These are phyloP conservation scores for Globisporangium lucens DNA, from an alignment of 352 stramenopile genomes.

Conservation along the genomic window DNA sequence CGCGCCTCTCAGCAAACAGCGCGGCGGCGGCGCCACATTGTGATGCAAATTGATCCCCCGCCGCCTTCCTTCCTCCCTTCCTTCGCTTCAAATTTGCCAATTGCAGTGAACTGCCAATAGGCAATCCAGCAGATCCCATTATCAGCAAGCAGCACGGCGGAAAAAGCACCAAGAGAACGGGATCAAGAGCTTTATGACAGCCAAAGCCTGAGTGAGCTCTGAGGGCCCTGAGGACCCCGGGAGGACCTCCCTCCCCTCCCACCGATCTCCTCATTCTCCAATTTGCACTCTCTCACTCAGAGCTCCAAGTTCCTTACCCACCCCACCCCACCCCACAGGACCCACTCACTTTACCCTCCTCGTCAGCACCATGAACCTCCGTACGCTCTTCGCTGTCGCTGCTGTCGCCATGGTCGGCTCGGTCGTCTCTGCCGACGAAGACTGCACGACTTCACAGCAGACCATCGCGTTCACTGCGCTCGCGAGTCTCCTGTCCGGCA, in stretches of 20 bases:
- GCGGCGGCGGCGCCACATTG: conserved; percentile 3
- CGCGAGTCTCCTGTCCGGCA: conserved; percentile 18
- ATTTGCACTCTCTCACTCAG: conserved; percentile 13
- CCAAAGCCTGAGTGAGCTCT: too few species aligned
- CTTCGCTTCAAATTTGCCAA: background rate
- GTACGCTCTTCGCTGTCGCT: conserved; percentile 13
- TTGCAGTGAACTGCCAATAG: background rate
- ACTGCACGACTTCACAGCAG: conserved; percentile 22
- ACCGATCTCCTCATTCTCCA: conserved; percentile 6
- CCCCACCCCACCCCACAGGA: background rate
- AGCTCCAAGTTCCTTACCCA: conserved; percentile 11
- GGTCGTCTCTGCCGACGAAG: background rate
- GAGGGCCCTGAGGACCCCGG: too few species aligned
- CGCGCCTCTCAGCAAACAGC: background rate
- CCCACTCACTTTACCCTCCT: too few species aligned
- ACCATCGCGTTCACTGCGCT: conserved; percentile 27
- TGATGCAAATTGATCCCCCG: conserved; percentile 10
- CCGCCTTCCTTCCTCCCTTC: background rate
- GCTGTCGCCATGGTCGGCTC: conserved; percentile 24
- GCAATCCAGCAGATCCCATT: background rate
- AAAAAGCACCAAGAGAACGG: background rate
- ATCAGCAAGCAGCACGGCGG: background rate
- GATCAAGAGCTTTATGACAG: background rate
- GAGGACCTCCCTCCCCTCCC: background rate
- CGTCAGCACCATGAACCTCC: conserved; percentile 6